Conservation (phyloP, 768 basidiomycete genomes). For the Tephrocybe sp. region DNA sequence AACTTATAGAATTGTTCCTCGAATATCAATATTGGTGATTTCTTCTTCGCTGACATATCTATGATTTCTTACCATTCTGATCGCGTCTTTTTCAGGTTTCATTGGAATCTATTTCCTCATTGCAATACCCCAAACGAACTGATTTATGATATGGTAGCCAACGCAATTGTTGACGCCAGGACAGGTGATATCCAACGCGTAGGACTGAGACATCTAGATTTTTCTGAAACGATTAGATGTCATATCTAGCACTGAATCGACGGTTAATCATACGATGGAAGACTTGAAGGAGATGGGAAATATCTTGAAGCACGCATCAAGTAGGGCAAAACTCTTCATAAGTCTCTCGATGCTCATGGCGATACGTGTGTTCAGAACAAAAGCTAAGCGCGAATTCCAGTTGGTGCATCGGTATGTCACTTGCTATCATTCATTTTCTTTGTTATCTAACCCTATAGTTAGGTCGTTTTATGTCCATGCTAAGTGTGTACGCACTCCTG, state of each 20-base stretch:
- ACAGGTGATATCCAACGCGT: conserved; percentile 2
- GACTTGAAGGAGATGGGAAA: conserved; percentile 7
- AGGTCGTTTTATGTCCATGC: conserved; percentile 6
- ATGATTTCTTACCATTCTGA: not conserved
- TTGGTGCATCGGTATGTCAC: conserved; percentile 7
- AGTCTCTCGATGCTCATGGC: not conserved
- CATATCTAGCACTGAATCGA: conserved; percentile 2
- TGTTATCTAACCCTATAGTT: not conserved
- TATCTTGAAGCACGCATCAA: conserved; percentile 4
- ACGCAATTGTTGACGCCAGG: conserved; percentile 3
- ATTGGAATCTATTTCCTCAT: conserved; percentile 7
- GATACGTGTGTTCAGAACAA: not conserved
- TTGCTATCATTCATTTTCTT: not conserved
- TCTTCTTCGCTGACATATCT: not conserved
- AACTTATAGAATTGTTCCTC: conserved; percentile 2
- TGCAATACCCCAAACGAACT: not conserved
- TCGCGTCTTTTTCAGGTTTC: not conserved
- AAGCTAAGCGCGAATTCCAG: not conserved
- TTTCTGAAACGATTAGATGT: not conserved
- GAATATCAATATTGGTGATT: conserved; percentile 7
- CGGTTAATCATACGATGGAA: conserved; percentile 4
- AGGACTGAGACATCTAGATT: not conserved
- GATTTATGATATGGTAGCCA: not conserved
- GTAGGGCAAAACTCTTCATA: not conserved
- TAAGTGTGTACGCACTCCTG: too few species aligned